Percentiles rank a stretch among this genome's conserved stretches.
Evolutionary conservation across 2,329 filamentous ascomycete species (phyloP).

Genomic region (Fusarium succisae): DNA sequence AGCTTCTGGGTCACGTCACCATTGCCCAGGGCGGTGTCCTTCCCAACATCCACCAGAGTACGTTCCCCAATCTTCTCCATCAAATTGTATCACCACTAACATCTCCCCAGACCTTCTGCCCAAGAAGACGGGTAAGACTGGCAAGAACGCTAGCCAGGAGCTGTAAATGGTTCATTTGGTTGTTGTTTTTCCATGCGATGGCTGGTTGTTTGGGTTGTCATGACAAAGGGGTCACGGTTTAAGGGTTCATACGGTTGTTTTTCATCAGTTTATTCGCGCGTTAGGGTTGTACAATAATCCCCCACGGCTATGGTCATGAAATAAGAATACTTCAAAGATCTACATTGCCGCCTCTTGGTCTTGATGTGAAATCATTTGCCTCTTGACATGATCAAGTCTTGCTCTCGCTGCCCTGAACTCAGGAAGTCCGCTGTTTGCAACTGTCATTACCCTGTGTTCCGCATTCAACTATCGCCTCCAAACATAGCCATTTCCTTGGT

Average conservation of each 20-base stretch:
- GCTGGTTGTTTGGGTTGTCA: constrained; percentile 77
- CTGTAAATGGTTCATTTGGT: constrained; percentile 71
- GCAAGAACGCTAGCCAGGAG: constrained; percentile 94
- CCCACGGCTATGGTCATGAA: constrained; percentile 73
- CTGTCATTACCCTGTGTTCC: background rate
- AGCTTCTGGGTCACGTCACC: constrained; percentile 94
- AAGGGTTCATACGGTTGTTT: constrained; percentile 73
- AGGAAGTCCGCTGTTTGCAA: background rate
- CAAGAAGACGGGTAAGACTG: constrained; percentile 97
- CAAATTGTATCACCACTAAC: constrained; percentile 49
- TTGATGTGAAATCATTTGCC: background rate
- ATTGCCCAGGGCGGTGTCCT: constrained; percentile 97
- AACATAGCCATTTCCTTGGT: background rate
- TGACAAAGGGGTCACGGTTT: constrained; percentile 84
- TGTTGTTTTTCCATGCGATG: constrained; percentile 65
- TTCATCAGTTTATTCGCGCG: constrained; percentile 56
- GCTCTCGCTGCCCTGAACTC: too few species aligned
- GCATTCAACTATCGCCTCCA: background rate
- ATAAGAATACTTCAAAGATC: constrained; percentile 64
- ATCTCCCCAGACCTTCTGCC: constrained; percentile 82
- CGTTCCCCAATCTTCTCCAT: constrained; percentile 49
- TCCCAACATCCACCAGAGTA: constrained; percentile 97
- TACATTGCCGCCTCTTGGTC: background rate
- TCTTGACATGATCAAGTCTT: background rate
- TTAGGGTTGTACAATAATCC: constrained; percentile 79